These are phyloP conservation scores for Hirsutella thompsonii DNA, from an alignment of 2,329 filamentous ascomycete species.

Conservation along the genomic window DNA sequence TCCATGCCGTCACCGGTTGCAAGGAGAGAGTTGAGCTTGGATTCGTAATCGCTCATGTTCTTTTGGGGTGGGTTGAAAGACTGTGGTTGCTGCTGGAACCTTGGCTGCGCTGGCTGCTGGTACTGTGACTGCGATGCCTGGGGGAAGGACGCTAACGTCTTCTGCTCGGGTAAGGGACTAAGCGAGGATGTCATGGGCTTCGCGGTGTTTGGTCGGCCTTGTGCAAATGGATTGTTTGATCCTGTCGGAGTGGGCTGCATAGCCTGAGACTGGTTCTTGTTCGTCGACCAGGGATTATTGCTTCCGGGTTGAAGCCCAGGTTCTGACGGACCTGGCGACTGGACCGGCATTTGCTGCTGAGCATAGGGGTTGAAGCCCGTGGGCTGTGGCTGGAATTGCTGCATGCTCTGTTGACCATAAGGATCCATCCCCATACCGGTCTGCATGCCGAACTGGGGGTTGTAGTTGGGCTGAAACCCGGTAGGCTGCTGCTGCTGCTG, in stretches of 20 bases:
- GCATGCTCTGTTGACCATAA: constrained; percentile 39
- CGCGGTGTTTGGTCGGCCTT: constrained; percentile 44
- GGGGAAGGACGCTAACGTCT: constrained; percentile 51
- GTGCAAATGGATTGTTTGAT: constrained; percentile 95
- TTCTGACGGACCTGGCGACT: constrained; percentile 33
- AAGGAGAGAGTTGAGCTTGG: constrained; percentile 75
- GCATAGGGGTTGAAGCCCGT: constrained; percentile 43
- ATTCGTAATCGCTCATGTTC: constrained; percentile 49
- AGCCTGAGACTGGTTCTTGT: constrained; percentile 42
- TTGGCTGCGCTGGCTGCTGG: constrained; percentile 30
- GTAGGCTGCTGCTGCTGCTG: constrained; percentile 31
- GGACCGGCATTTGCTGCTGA: constrained; percentile 26
- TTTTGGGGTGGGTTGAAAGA: constrained; percentile 30
- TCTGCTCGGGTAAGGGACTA: constrained; percentile 69
- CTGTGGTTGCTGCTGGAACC: constrained; percentile 29
- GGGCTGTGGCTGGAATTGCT: constrained; percentile 35
- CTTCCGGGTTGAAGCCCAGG: constrained; percentile 61
- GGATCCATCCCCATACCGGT: constrained; percentile 57
- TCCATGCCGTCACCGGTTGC: constrained; percentile 85
- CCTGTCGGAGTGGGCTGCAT: constrained; percentile 79
- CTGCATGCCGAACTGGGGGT: constrained; percentile 56
- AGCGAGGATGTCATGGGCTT: constrained; percentile 55
- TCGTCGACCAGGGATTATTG: constrained; percentile 86
- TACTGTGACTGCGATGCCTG: constrained; percentile 26
- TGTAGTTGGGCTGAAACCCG: constrained; percentile 45